These are phyloP conservation scores for Blastocystis sp. DNA, from an alignment of 352 stramenopile genomes.

Conservation along the genomic window DNA sequence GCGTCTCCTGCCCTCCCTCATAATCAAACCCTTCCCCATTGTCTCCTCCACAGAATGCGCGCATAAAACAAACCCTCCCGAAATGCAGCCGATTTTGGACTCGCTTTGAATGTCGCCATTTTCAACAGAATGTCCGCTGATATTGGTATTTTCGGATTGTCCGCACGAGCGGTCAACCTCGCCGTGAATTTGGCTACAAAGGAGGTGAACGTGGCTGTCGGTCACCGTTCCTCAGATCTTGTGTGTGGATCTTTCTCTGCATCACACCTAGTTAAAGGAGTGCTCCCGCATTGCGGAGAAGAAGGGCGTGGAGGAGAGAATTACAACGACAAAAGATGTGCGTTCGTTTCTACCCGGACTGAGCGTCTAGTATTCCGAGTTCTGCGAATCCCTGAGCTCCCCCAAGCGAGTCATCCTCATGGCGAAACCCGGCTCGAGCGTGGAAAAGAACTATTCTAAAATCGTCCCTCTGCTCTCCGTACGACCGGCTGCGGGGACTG, in stretches of 20 bases:
- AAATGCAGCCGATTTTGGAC: too few species aligned
- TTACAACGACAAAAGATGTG: slow-evolving; percentile 87
- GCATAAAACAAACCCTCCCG: too few species aligned
- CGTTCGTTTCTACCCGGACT: not conserved
- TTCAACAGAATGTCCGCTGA: slow-evolving; percentile 43
- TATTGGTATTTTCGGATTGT: slow-evolving; percentile 84
- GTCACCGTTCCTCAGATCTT: slow-evolving; percentile 89
- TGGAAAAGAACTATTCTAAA: slow-evolving; percentile 77
- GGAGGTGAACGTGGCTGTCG: slow-evolving; percentile 90
- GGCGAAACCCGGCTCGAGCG: slow-evolving; percentile 92
- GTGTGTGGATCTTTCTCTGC: not conserved
- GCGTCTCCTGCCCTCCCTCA: too few species aligned
- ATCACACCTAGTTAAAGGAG: slow-evolving; percentile 81
- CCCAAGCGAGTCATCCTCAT: slow-evolving; percentile 96
- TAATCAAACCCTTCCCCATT: too few species aligned
- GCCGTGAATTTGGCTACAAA: slow-evolving; percentile 95
- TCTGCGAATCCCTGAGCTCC: slow-evolving; percentile 79
- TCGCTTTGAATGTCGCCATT: too few species aligned
- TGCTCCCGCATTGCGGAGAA: slow-evolving; percentile 87
- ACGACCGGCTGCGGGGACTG: slow-evolving; percentile 72
- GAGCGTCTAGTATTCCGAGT: too few species aligned
- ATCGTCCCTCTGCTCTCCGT: slow-evolving; percentile 26
- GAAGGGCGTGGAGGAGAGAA: slow-evolving; percentile 83
- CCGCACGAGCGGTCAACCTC: slow-evolving; percentile 96
- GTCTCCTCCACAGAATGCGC: too few species aligned